A percentile compares a stretch with the other conserved stretches of the same genome.
Conservation (phyloP, 495 filamentous ascomycete species). For the Apiosordaria backusii region DNA sequence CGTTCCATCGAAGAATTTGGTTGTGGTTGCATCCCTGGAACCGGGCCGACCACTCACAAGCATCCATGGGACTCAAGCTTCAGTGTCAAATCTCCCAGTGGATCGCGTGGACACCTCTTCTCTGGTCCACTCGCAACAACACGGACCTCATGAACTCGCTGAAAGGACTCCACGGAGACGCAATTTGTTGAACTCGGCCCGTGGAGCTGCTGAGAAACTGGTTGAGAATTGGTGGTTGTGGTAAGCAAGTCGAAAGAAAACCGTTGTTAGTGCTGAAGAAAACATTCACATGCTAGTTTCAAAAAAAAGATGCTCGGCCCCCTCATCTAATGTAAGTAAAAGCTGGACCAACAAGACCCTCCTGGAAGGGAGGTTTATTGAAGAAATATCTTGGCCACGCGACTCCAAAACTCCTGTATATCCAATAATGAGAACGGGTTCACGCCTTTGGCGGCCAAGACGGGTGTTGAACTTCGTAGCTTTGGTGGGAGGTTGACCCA, state of each 20-base stretch:
- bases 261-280: neutral
- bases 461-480: neutral
- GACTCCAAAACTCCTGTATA: neutral
- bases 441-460: neutral
- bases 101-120: neutral
- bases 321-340: neutral
- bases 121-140: slow-evolving; percentile 10
- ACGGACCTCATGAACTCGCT: neutral
- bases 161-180: neutral
- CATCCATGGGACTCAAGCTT: slow-evolving; percentile 12
- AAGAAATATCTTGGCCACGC: neutral
- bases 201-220: neutral
- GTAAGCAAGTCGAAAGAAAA: neutral
- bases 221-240: neutral
- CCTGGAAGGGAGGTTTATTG: neutral
- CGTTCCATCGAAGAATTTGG: slow-evolving; percentile 3
- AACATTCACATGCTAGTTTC: neutral
- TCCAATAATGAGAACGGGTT: neutral
- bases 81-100: slow-evolving; percentile 19
- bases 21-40: neutral
- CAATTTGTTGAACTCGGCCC: neutral
- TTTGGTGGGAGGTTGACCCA: neutral
- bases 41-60: slow-evolving; percentile 1
- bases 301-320: neutral
- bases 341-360: neutral